Percentiles rank a stretch among this genome's conserved stretches.
Conservation (phyloP, 441 rosid genomes). For the Pelargonium cotyledonis region DNA sequence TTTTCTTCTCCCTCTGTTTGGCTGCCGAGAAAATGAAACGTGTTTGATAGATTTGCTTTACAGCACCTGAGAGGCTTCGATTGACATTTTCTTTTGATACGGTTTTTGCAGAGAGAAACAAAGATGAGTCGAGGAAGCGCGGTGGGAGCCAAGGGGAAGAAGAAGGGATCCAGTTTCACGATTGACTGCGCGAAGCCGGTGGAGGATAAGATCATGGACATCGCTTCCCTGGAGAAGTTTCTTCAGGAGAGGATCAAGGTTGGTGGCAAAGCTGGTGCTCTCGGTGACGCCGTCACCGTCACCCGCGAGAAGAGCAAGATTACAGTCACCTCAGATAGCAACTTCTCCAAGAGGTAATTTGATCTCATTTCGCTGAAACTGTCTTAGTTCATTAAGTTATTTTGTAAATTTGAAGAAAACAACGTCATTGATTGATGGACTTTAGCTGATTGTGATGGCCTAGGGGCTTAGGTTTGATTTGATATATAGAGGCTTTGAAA, state of each 20-base stretch:
- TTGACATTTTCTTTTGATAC: too few species aligned
- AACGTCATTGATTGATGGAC: too few species aligned
- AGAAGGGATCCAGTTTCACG: constrained; percentile 59
- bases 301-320: constrained; percentile 51
- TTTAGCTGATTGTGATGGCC: too few species aligned
- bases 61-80: not conserved
- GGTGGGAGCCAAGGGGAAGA: constrained; percentile 55
- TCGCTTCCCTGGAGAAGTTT: constrained; percentile 81
- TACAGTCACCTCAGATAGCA: constrained; percentile 49
- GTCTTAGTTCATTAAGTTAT: too few species aligned
- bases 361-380: not conserved
- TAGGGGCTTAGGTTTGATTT: too few species aligned
- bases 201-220: constrained; percentile 87
- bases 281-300: constrained; percentile 58
- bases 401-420: too few species aligned
- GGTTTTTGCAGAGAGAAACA: not conserved
- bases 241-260: constrained; percentile 86
- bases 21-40: not conserved
- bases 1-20: not conserved
- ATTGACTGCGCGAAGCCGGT: constrained; percentile 90
- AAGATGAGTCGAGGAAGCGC: constrained; percentile 52
- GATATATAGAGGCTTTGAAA: too few species aligned
- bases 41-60: not conserved
- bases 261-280: constrained; percentile 81
- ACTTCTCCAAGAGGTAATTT: constrained; percentile 66